Base-by-base conservation (phyloP, 129 eudicot species). In the Tanacetum coccineum region DNA sequence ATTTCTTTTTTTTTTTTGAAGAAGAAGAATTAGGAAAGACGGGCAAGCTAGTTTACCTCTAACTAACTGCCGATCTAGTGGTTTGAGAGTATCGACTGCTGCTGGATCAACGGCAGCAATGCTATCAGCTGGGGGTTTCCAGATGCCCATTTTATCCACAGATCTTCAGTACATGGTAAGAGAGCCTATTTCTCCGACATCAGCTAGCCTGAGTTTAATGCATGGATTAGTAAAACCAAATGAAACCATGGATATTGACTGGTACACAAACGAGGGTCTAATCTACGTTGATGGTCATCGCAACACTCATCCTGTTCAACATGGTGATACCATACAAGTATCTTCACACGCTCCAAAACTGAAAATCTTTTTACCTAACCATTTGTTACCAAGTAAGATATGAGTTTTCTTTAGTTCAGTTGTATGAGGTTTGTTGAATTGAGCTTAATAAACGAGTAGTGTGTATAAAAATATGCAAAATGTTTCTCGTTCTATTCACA, bases 71-170 rank as follows among this genome's bases (percentile, higher is more conserved):
- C 80, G 96, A 71, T 92, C 98, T 22, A 92, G 98, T 68, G 99
- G 99, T 72, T 81, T 93, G 11, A 67, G 99, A 79, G 87, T 93
- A 59, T 93, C 92, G 15, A 93, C 99, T 17, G 96, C 93, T 36
- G 82, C 96, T 11, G 99, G 99, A 74, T 93, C 99, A 81, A 79
- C 99, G 21, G 99, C 99, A 56, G 99, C 96, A 48, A 93, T 89
- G 81, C 87, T 74, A 48, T 93, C 99, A 21, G 87, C 96, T 0
- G 96, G 99, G 66, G 99, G 99, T 36, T 75, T 70, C 51, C 47
- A 64, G 8, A 93, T 93, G 96, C 95, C 92, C 13, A 67, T 89
- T 50, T 60, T 80, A 44, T 93, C 99, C 42, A 84, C 73, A 73
- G 95, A 93, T 66, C 92, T 93, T 26, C 98, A 93, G 47, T 93